Evolutionary conservation across 495 filamentous ascomycete species (phyloP), one percentile per base, ranked within the genome.

Genomic region (Aspergillus incahuasiensis): DNA sequence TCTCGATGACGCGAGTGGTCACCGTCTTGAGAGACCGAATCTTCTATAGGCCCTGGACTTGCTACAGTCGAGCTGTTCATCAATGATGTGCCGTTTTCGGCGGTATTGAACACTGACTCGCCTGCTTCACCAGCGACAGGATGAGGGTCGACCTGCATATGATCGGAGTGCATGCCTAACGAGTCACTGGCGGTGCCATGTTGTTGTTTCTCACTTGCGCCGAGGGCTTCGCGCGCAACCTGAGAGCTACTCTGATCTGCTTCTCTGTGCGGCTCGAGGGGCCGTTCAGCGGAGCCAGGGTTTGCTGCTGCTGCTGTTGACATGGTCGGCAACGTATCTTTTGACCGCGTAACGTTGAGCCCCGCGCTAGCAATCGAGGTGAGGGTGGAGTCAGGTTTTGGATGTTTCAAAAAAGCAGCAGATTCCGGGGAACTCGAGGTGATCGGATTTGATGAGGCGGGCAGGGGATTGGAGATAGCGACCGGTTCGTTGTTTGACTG

Each of bases 311-410:
- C 41, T 16, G 68, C 53, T 38, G 64, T 69, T 22, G 67, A 59
- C 69, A 75, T 75, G 4, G 59, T 61, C 28, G 71, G 62, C 34
- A 67, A 55, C 21, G 65, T 63, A 32, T 68, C 66, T 50, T 65
- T 58, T 4, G 71, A 74, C 45, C 70, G 69, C 22, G 75, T 74
- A 19, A 76, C 71, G 73, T 75, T 73, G 35, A 78, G 42, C 5
- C 75, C 71, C 43, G 73, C 75, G 48, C 71, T 76, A 34, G 75
- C 75, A 57, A 78, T 75, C 11, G 75, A 78, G 48, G 67, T 72
- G 25, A 78, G 57, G 52, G 63, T 75, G 45, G 71, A 66, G 45
- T 78, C 75, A 3, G 72, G 67, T 58, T 74, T 78, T 15, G 69
- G 60, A 45, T 67, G 68, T 57, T 74, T 75, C 8, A 74, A 60